Conservation (phyloP, 208 protist species). For the Leishmania major region DNA sequence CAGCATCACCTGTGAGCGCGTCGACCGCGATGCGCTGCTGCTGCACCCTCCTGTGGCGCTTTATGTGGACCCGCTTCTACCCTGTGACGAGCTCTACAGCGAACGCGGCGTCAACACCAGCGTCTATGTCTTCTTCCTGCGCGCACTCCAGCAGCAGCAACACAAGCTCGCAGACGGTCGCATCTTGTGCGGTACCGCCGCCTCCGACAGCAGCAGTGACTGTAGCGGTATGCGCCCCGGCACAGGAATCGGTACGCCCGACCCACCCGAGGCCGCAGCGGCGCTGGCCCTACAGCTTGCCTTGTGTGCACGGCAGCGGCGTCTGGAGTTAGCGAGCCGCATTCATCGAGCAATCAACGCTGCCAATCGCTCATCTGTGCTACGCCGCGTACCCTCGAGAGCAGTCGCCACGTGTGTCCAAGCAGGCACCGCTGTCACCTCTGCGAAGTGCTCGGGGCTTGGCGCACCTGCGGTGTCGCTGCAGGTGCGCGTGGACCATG, state of each 20-base stretch:
- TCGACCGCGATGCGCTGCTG: constrained; percentile 41
- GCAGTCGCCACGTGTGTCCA: neutral
- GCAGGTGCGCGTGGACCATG: constrained; percentile 28
- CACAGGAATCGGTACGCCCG: neutral
- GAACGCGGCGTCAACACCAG: constrained; percentile 55
- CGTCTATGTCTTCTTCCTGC: constrained; percentile 50
- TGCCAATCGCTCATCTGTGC: neutral
- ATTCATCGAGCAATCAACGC: neutral
- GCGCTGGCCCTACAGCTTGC: constrained; percentile 18
- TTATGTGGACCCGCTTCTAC: constrained; percentile 59
- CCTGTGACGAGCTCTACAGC: constrained; percentile 57
- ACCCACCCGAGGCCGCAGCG: neutral
- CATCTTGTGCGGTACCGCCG: neutral
- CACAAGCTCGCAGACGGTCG: neutral
- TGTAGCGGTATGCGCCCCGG: neutral
- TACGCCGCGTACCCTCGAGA: no score
- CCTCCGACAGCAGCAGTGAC: neutral
- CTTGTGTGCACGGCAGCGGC: constrained; percentile 17
- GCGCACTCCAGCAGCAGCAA: constrained; percentile 20
- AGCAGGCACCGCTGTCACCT: neutral
- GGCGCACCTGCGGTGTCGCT: constrained; percentile 1
- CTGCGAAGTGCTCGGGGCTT: neutral
- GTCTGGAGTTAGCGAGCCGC: constrained; percentile 7
- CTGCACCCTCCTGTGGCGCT: constrained; percentile 39
- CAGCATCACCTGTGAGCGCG: constrained; percentile 10